Conservation (phyloP, 768 basidiomycete species). For the Panus rudis region DNA sequence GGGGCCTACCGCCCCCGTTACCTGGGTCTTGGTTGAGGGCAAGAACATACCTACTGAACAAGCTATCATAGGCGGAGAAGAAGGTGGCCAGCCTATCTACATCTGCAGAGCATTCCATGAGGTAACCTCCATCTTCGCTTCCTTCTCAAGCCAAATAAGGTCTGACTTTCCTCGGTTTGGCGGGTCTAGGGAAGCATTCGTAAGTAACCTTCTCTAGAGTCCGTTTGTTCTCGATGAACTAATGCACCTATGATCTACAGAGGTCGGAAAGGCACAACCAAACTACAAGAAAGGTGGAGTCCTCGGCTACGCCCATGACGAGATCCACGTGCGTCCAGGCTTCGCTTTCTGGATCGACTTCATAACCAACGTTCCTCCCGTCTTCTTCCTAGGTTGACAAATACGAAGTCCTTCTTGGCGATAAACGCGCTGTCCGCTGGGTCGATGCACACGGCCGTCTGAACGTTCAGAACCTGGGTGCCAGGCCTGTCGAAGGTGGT, state of each 20-base stretch:
- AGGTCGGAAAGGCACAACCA: slow-evolving; percentile 58
- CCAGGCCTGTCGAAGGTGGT: slow-evolving; percentile 61
- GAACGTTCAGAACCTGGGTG: slow-evolving; percentile 35
- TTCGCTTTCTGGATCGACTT: neutral
- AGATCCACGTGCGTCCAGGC: slow-evolving; percentile 42
- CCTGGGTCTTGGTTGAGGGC: slow-evolving; percentile 59
- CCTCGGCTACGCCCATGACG: slow-evolving; percentile 54
- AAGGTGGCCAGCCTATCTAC: slow-evolving; percentile 45
- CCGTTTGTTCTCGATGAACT: neutral
- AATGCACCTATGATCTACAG: slow-evolving; percentile 26
- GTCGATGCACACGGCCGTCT: slow-evolving; percentile 41
- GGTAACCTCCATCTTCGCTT: slow-evolving; percentile 28
- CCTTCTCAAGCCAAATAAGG: neutral
- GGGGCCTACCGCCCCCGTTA: slow-evolving; percentile 40
- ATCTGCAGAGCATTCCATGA: slow-evolving; percentile 54
- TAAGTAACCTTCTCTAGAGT: slow-evolving; percentile 22
- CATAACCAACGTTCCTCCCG: no score
- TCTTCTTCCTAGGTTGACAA: slow-evolving; percentile 22
- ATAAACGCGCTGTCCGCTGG: slow-evolving; percentile 53
- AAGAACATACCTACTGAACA: slow-evolving; percentile 49
- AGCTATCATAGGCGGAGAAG: slow-evolving; percentile 53
- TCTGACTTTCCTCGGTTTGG: slow-evolving; percentile 5
- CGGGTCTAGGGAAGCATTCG: slow-evolving; percentile 43
- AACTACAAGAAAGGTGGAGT: slow-evolving; percentile 55
- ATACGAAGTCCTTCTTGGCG: slow-evolving; percentile 68